Percentiles rank a stretch among this genome's conserved stretches.
Conservation (phyloP, 108 stramenopile genomes). For the Pseudonitzschia multiseries region DNA sequence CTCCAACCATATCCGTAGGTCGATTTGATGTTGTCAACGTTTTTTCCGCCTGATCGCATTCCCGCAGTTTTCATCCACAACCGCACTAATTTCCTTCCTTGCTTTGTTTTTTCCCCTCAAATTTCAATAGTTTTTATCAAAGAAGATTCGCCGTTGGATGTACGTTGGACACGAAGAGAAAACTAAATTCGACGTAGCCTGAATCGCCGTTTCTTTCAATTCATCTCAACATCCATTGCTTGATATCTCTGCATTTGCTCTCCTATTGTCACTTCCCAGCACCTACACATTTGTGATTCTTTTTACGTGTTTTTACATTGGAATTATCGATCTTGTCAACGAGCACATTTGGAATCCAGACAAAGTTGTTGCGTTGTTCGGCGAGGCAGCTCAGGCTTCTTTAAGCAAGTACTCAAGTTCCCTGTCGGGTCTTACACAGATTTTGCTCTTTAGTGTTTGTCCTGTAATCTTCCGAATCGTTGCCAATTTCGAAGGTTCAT, state of each 20-base stretch:
- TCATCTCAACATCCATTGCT: too few species aligned
- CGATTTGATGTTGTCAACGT: neutral
- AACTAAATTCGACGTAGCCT: too few species aligned
- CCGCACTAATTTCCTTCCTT: too few species aligned
- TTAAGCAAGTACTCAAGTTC: neutral
- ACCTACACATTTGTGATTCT: neutral
- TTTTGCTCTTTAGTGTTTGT: slow-evolving; percentile 28
- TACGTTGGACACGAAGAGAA: neutral
- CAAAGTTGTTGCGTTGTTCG: neutral
- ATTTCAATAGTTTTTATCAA: slow-evolving; percentile 3
- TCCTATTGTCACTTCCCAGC: neutral
- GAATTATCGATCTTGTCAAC: neutral
- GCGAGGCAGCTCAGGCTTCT: neutral
- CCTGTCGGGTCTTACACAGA: neutral
- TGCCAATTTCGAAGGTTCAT: slow-evolving; percentile 70
- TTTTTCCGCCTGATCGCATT: neutral
- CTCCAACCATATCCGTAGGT: slow-evolving; percentile 3
- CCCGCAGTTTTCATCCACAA: too few species aligned
- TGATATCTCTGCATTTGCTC: neutral
- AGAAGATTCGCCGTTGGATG: slow-evolving; percentile 5
- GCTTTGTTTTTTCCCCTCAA: too few species aligned
- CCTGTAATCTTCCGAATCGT: slow-evolving; percentile 24
- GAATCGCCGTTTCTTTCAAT: too few species aligned
- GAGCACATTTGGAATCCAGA: neutral
- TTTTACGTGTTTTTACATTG: neutral